These are phyloP conservation scores for Rhytidiadelphus loreus DNA, from an alignment of 225 moss, liverwort and hornwort species.

Conservation along the genomic window DNA sequence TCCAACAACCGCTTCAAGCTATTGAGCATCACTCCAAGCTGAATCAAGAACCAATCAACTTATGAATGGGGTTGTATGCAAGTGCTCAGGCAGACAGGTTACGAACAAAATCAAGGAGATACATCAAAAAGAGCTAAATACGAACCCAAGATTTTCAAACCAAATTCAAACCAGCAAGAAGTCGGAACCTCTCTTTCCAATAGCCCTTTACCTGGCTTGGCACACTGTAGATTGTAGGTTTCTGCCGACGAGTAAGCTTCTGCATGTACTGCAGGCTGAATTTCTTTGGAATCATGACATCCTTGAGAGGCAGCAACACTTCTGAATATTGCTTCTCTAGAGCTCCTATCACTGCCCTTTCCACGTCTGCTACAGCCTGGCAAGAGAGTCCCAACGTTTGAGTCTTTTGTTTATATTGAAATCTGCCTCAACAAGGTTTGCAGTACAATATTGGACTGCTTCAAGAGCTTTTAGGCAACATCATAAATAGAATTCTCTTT, in stretches of 20 bases:
- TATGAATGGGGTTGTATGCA: background rate
- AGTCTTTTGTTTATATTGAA: background rate
- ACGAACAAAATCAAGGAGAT: background rate
- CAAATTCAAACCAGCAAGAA: background rate
- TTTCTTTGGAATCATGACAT: conserved; percentile 84
- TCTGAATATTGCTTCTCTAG: conserved; percentile 92
- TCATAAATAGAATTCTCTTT: background rate
- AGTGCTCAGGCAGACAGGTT: background rate
- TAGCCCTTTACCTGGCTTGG: conserved; percentile 63
- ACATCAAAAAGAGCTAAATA: background rate
- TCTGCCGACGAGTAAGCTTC: conserved; percentile 87
- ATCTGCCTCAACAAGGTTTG: background rate
- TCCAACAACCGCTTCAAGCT: conserved; percentile 88
- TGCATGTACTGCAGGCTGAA: conserved; percentile 98
- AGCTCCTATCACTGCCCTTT: conserved; percentile 80
- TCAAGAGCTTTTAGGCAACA: background rate
- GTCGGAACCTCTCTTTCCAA: background rate
- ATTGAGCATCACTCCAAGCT: conserved; percentile 97
- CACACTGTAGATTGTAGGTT: conserved; percentile 78
- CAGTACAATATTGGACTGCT: background rate
- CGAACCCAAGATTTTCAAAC: background rate
- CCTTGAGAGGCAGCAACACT: conserved; percentile 79
- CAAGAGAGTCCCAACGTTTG: background rate
- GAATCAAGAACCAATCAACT: background rate
- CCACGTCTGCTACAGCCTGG: conserved; percentile 93